Percentiles rank a stretch among this genome's conserved stretches.
Conservation (phyloP, 2,329 filamentous ascomycete genomes). For the Bisporella sp. region DNA sequence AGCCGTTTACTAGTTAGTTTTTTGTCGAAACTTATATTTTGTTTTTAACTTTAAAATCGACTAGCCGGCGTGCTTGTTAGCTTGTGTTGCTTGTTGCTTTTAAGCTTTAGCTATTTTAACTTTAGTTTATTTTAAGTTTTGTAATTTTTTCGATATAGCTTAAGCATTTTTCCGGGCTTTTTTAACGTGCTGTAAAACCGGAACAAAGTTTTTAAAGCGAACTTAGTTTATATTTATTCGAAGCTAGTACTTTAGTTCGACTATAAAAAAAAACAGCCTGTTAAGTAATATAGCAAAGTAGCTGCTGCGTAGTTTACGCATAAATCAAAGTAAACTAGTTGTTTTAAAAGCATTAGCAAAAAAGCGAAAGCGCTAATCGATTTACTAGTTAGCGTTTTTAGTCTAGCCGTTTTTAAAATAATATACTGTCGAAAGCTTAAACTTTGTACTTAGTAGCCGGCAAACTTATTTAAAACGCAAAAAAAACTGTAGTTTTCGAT, state of each 20-base stretch:
- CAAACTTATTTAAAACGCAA: too few relatives aligned
- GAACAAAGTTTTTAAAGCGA: neutral
- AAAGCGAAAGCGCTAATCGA: neutral
- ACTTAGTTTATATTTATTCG: neutral
- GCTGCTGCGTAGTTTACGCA: neutral
- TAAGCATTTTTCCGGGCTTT: too few relatives aligned
- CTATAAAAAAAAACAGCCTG: neutral
- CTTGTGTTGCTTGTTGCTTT: neutral
- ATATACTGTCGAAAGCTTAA: neutral
- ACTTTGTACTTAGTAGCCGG: too few relatives aligned
- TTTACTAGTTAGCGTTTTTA: neutral
- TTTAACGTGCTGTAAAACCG: too few relatives aligned
- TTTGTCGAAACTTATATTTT: neutral
- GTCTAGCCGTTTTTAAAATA: neutral
- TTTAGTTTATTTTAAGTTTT: too few relatives aligned
- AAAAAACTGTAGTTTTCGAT: neutral
- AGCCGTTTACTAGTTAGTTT: neutral
- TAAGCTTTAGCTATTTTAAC: too few relatives aligned
- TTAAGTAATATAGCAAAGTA: neutral
- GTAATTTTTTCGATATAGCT: too few relatives aligned
- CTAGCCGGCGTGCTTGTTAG: neutral
- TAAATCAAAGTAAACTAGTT: neutral
- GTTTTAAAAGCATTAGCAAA: neutral
- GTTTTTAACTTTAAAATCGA: neutral
- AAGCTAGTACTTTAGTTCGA: neutral